These are phyloP conservation scores for Fusarium sp. DNA, from an alignment of 2,329 filamentous ascomycete genomes.

Conservation along the genomic window DNA sequence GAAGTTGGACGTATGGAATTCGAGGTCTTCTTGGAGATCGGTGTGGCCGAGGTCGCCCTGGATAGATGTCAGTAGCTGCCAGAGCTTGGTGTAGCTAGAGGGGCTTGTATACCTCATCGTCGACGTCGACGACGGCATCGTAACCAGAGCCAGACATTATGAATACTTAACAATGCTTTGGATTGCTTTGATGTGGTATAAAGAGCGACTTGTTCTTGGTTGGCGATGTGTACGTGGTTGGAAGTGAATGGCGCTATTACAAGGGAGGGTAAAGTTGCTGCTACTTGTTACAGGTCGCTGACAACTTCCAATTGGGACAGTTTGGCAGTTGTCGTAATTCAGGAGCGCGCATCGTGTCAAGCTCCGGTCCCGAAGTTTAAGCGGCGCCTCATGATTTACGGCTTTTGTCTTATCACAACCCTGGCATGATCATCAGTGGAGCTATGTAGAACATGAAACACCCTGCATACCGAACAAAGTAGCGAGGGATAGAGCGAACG, in stretches of 20 bases:
- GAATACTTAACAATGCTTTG: neutral
- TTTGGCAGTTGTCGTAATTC: constrained; percentile 50
- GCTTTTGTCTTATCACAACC: constrained; percentile 5
- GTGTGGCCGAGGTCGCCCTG: constrained; percentile 98
- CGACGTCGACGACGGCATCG: constrained; percentile 97
- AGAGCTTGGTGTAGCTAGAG: constrained; percentile 30
- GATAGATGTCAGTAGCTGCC: constrained; percentile 29
- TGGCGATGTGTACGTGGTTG: constrained; percentile 1
- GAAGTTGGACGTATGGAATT: constrained; percentile 96
- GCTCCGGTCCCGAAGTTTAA: constrained; percentile 37
- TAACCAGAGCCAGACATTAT: constrained; percentile 87
- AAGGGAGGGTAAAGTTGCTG: constrained; percentile 27
- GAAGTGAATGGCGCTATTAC: constrained; percentile 11
- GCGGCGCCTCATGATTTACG: constrained; percentile 27
- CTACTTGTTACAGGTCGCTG: constrained; percentile 24
- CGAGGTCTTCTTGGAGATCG: constrained; percentile 97
- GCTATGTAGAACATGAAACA: constrained; percentile 11
- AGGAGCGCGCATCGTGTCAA: constrained; percentile 43
- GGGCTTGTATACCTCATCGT: constrained; percentile 78
- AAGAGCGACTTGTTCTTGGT: neutral
- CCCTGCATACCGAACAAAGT: neutral
- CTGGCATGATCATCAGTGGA: constrained; percentile 26
- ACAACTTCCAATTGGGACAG: constrained; percentile 44
- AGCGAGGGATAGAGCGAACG: neutral
- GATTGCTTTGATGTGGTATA: neutral